Conservation (phyloP, 805 yeast species). For the Yamadazyma sp. region DNA sequence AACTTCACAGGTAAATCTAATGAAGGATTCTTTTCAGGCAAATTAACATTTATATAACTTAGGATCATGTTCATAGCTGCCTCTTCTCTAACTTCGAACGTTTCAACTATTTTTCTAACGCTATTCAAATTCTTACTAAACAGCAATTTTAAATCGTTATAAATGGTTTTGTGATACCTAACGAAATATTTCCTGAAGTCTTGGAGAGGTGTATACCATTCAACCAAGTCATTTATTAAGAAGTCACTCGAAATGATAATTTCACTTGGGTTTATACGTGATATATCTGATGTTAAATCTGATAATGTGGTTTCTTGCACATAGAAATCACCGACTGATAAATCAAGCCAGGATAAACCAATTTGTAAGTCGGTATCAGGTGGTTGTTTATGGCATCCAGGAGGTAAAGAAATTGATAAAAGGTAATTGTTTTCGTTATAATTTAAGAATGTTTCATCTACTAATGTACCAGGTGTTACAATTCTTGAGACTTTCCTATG, state of each 20-base stretch:
- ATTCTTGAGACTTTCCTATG: slow-evolving; percentile 74
- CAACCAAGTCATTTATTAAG: slow-evolving; percentile 31
- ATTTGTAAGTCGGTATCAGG: slow-evolving; percentile 44
- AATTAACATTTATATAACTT: slow-evolving; percentile 66
- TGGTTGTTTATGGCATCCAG: slow-evolving; percentile 33
- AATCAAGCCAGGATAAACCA: slow-evolving; percentile 86
- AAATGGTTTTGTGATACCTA: slow-evolving; percentile 44
- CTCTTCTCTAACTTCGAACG: slow-evolving; percentile 41
- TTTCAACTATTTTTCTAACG: slow-evolving; percentile 34
- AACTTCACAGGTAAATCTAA: slow-evolving; percentile 67
- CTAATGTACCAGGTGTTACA: slow-evolving; percentile 88
- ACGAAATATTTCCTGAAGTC: slow-evolving; percentile 60
- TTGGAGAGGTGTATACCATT: slow-evolving; percentile 55
- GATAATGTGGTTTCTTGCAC: slow-evolving; percentile 62
- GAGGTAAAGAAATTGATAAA: slow-evolving; percentile 62
- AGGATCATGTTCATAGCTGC: slow-evolving; percentile 60
- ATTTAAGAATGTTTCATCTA: slow-evolving; percentile 82
- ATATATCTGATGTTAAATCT: slow-evolving; percentile 65
- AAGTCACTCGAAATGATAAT: slow-evolving; percentile 55
- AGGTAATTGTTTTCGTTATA: slow-evolving; percentile 69
- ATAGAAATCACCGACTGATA: slow-evolving; percentile 76
- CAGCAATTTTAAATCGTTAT: slow-evolving; percentile 28
- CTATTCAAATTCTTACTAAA: slow-evolving; percentile 31
- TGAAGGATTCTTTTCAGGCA: slow-evolving; percentile 64
- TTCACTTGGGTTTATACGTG: slow-evolving; percentile 81